Base-by-base conservation (phyloP, 306 rosid genomes). In the Lathyrus aphaca region DNA sequence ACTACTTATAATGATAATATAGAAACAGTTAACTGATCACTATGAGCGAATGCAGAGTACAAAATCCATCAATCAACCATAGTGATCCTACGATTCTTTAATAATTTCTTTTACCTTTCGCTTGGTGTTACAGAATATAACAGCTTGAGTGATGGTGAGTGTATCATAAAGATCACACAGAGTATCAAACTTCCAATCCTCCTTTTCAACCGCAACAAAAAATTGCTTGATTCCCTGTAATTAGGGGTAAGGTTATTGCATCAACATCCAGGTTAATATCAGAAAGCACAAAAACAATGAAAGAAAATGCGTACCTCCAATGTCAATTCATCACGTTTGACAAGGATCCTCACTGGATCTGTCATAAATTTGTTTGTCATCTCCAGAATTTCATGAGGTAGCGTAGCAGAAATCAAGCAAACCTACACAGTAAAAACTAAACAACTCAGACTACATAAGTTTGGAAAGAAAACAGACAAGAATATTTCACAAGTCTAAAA, bases 311-410 rank as follows among this genome's bases (percentile, higher is more conserved):
- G 53, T 66, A 89, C 99, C 96, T 95, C 99, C 80, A 95, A 71
- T 38, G 99, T 95, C 88, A 95, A 84, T 72, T 95, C 99, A 87
- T 95, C 99, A 87, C 97, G 97, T 73, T 95, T 95, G 62, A 95
- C 99, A 69, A 95, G 99, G 80, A 95, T 95, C 79, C 95, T 83
- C 49, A 95, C 89, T 66, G 99, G 97, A 67, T 95, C 99, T n/a
- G 99, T 87, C 99, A 95, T 95, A 69, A 95, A 95, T 77, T 95
- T 95, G 54, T 84, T 84, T 68, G 99, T 95, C 27, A 95, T 95
- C 87, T 95, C 99, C 87, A 95, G 78, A 69, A 95, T 95, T 82
- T 95, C 99, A 84, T 95, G 97, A 38, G 99, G 99, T 73, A 95
- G 99, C 38, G 99, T 95, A 54, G 99, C 99, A 76, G 98, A 94